Evolutionary conservation across 1,139 yeast species (phyloP), one percentile per base, ranked within the genome.

Genomic region (Suhomyces ambrosiae): DNA sequence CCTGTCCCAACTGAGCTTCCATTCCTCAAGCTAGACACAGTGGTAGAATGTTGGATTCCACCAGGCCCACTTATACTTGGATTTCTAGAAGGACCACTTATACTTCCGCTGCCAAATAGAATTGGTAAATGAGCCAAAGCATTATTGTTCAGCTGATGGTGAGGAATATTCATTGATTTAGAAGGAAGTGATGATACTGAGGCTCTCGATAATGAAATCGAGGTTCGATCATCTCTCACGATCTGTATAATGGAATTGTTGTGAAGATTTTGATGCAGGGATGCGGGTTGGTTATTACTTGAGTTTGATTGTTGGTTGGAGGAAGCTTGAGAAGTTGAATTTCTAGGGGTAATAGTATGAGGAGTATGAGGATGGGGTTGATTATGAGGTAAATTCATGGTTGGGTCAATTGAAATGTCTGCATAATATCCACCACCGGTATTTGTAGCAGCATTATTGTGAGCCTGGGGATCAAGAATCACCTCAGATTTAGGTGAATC

Each of bases 111-210:
- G 6, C 77, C 77, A 46, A 69, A 71, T 18, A 71, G 48, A 5
- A 69, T 65, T 0, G 77, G 77, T 38, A 71, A 56, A 46, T 71
- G 77, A 1, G 75, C 75, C 49, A 71, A 57, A 2, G 73, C 59
- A 36, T 51, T 63, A 41, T 55, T 63, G 35, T 58, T 62, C 57
- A 63, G 65, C 41, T 70, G 76, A 48, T 71, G 77, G 48, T 71
- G 76, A 1, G 77, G 77, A 7, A 71, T 71, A 46, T 71, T 66
- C 77, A 71, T 71, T 15, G 71, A 64, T 47, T 71, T 71, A 15
- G 74, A 68, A 5, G 77, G 77, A 25, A 71, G 58, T 9, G 74
- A 67, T 38, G 70, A 65, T 9, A 71, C 67, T 32, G 74, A 68
- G 17, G 70, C 74, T 40, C 76, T 50, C 4, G 65, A 53, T 30